phyloP scores from a whole-genome alignment of 2,329 filamentous ascomycete genomes.

The Corinectria fuckeliana region DNA sequence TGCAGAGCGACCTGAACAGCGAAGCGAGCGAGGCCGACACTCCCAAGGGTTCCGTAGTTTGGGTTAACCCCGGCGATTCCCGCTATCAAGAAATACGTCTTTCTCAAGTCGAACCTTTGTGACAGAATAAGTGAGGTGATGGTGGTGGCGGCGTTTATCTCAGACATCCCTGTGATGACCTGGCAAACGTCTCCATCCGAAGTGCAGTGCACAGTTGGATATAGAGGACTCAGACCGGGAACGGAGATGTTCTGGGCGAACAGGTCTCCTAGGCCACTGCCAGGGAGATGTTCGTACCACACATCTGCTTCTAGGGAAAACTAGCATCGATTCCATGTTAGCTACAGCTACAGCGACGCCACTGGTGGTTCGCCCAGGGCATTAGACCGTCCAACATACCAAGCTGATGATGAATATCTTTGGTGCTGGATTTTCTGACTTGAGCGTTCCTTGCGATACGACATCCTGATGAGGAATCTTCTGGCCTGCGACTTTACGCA shows the following conservation, averaged over 20 bases:
- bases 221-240: conserved; percentile 16
- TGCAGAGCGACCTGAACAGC: conserved; percentile 23
- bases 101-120: conserved; percentile 15
- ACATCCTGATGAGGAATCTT: neutral
- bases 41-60: conserved; percentile 18
- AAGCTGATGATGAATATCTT: conserved; percentile 17
- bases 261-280: conserved; percentile 16
- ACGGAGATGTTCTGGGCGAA: conserved; percentile 9
- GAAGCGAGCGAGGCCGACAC: conserved; percentile 20
- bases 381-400: neutral
- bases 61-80: conserved; percentile 27
- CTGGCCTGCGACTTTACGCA: neutral
- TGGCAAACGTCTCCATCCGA: conserved; percentile 16
- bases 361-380: neutral
- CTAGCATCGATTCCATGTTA: neutral
- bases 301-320: conserved; percentile 13
- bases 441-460: neutral
- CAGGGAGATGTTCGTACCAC: conserved; percentile 13
- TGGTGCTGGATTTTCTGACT: neutral
- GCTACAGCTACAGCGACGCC: neutral
- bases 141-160: conserved; percentile 26
- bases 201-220: conserved; percentile 17
- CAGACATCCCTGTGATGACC: conserved; percentile 19
- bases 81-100: conserved; percentile 24
- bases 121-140: conserved; percentile 12